phyloP scores from a whole-genome alignment of 768 basidiomycete genomes.

The Cyclocybe aegerita region DNA sequence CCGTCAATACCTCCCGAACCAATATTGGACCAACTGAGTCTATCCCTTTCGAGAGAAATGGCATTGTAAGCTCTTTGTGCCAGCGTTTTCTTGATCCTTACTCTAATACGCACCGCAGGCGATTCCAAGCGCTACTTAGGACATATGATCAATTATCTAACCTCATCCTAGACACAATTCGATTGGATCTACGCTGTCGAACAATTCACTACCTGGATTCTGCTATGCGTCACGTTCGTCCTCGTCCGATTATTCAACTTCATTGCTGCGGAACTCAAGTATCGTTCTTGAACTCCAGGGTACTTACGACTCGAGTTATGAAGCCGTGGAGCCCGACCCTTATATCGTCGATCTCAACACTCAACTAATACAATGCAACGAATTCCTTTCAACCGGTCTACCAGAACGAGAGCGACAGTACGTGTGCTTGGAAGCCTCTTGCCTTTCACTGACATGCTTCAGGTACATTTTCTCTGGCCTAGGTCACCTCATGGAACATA shows the following conservation, averaged over 20 bases:
- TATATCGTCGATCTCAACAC: slow-evolving; percentile 83
- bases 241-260: not conserved
- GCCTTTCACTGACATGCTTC: slow-evolving; percentile 6
- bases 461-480: slow-evolving; percentile 91
- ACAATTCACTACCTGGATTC: slow-evolving; percentile 79
- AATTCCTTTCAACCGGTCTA: slow-evolving; percentile 60
- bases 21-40: slow-evolving; percentile 49
- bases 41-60: slow-evolving; percentile 90
- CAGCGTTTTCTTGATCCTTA: not conserved
- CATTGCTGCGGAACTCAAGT: not conserved
- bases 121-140: slow-evolving; percentile 86
- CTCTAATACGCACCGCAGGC: slow-evolving; percentile 42
- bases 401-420: slow-evolving; percentile 68
- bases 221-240: slow-evolving; percentile 70
- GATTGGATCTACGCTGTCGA: slow-evolving; percentile 86
- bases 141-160: slow-evolving; percentile 90
- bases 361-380: slow-evolving; percentile 77
- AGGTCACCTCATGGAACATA: slow-evolving; percentile 79
- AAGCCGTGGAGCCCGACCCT: slow-evolving; percentile 89
- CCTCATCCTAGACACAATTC: slow-evolving; percentile 82
- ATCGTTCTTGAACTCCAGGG: slow-evolving; percentile 49
- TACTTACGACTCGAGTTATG: slow-evolving; percentile 78
- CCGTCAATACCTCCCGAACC: slow-evolving; percentile 37
- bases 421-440: slow-evolving; percentile 22
- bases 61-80: slow-evolving; percentile 58